A percentile compares a stretch with the other conserved stretches of the same genome.
Evolutionary conservation across 2,329 filamentous ascomycete species (phyloP).

Genomic region (Aurifilum marmelostoma): DNA sequence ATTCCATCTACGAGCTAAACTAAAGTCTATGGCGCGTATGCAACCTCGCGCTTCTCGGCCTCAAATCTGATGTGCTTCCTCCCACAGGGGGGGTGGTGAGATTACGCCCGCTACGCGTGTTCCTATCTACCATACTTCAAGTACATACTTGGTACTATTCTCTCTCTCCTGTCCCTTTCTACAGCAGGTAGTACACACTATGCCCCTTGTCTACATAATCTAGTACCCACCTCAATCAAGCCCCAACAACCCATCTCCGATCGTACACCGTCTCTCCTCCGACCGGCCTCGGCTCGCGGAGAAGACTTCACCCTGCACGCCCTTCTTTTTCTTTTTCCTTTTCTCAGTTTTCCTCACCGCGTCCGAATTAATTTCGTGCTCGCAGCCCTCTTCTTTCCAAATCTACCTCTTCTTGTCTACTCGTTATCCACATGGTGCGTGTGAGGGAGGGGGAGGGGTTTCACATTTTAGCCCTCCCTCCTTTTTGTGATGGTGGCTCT

Average conservation of each 20-base stretch:
- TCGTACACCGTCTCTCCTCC: neutral
- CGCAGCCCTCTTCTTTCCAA: neutral
- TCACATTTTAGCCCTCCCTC: neutral
- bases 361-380: neutral
- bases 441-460: neutral
- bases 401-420: neutral
- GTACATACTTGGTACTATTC: neutral
- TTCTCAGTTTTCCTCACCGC: neutral
- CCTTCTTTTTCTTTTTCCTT: neutral
- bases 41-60: conserved; percentile 5
- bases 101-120: neutral
- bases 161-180: neutral
- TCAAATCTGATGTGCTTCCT: neutral
- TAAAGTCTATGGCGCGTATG: neutral
- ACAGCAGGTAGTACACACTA: neutral
- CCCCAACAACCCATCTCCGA: neutral
- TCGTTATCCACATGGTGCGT: neutral
- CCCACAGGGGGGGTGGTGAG: neutral
- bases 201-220: neutral
- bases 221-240: neutral
- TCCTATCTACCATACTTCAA: neutral
- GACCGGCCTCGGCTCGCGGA: neutral
- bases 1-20: neutral
- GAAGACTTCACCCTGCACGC: neutral
- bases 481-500: neutral